phyloP scores from a whole-genome alignment of 768 basidiomycete species.

The Suillus lakei region DNA sequence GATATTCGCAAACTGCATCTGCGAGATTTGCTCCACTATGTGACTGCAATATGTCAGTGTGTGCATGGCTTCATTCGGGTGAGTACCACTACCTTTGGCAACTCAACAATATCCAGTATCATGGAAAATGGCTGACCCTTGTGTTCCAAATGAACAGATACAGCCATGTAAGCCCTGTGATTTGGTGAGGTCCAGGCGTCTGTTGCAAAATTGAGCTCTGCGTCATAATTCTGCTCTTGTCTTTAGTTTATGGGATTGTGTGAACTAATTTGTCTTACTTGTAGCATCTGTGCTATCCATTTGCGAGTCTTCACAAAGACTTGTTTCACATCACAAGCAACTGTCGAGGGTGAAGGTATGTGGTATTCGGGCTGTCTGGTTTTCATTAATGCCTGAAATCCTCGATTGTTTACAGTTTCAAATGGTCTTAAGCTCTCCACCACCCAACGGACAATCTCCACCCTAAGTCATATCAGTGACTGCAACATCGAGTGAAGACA shows the following conservation, averaged over 20 bases:
- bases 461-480: slow-evolving; percentile 14
- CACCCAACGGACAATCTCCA: slow-evolving; percentile 30
- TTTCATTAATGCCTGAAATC: slow-evolving; percentile 25
- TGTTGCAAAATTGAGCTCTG: slow-evolving; percentile 18
- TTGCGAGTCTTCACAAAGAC: slow-evolving; percentile 15
- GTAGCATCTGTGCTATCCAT: neutral
- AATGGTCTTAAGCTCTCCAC: slow-evolving; percentile 26
- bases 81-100: slow-evolving; percentile 25
- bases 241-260: too few species aligned
- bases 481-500: neutral
- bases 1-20: slow-evolving; percentile 2
- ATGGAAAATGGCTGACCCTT: slow-evolving; percentile 32
- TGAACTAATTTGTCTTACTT: too few species aligned
- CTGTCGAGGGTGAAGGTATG: slow-evolving; percentile 24
- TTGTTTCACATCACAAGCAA: slow-evolving; percentile 23
- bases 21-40: slow-evolving; percentile 39
- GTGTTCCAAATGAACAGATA: slow-evolving; percentile 38
- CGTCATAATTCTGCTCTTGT: slow-evolving; percentile 17
- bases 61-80: neutral
- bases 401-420: slow-evolving; percentile 24
- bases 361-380: slow-evolving; percentile 4
- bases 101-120: slow-evolving; percentile 43
- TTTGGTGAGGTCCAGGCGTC: slow-evolving; percentile 46
- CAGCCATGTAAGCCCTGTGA: slow-evolving; percentile 36
- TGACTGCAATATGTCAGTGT: slow-evolving; percentile 21